Evolutionary conservation across 2,329 filamentous ascomycete species (phyloP), one percentile per base, ranked within the genome.

Genomic region (Moelleriella libera): DNA sequence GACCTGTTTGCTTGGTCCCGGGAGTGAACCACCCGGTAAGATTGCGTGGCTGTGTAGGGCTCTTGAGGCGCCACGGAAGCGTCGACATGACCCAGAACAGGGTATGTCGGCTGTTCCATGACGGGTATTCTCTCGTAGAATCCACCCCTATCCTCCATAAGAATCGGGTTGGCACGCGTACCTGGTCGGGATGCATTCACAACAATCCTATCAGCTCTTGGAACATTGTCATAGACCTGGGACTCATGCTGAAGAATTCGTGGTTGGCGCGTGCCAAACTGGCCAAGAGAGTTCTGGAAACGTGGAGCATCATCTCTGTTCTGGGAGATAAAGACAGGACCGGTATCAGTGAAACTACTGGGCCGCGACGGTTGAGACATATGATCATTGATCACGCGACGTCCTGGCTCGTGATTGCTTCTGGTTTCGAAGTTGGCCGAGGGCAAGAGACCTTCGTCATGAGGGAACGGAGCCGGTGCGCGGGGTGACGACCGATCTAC

Each of bases 81-180:
- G 12, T 34, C 28, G 21, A n/a, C 44, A 39, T 47, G 21, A 14
- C 30, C 30, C 30, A 47, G 47, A n/a, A 41, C 14, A 7, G 34
- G 28, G 29, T 7, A 7, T 30, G 21, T 47, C 41, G 47, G 39
- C 28, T 47, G 45, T 29, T 31, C 41, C 2, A 37, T 31, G 30
- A 47, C 8, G 29, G 47, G 50, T 37, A 66, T 55, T 48, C 60
- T 62, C 51, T 64, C 64, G 50, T 56, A 63, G 47, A 66, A 65
- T 12, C 63, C 62, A 48, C 63, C 63, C 31, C 63, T 58, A 53
- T 67, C 63, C 51, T 67, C 63, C 64, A 68, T 68, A 52, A 66
- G 47, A 44, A 67, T 57, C 14, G 60, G 60, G 28, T 59, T 61
- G n/a, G 55, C 54, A 40, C 57, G 57, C 29, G 54, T 57, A 46